Evolutionary conservation across 164 flowering plant species (phyloP), one percentile per base, ranked within the genome.

Genomic region (Kalanchoe fedtschenkoi): DNA sequence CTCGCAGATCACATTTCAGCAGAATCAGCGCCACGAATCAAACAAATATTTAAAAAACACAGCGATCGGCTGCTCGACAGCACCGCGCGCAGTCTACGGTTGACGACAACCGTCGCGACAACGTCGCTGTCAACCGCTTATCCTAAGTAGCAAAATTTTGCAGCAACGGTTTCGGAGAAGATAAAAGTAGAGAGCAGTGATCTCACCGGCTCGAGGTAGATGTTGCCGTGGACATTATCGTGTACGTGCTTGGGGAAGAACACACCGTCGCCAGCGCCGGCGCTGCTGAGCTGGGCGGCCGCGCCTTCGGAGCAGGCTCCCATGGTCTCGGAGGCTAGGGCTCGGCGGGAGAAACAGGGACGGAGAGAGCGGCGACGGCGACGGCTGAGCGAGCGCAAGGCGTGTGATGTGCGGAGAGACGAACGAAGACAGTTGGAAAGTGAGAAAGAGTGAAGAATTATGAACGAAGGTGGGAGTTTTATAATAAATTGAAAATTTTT

Each of bases 221-320:
- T 71, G 68, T 64, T 54, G 58, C 74, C 74, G 51, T 71, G 74
- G 15, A 71, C 74, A 43, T 71, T 71, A 51, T 71, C 74, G 58
- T 47, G 62, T 24, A 71, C 62, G 55, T 60, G 65, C 71, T 71
- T 71, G 4, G 71, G 65, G 54, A 54, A 71, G 13, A 64, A 39
- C 57, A 67, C 65, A n/a, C n/a, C n/a, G 64, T 60, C 65, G 22
- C 14, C 41, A 35, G 29, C 10, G 21, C 62, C 22, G 9, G 29
- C 19, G 37, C 26, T 26, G 33, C 10, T 58, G 19, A 30, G 24
- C 54, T 46, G 5, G 29, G 58, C 28, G 30, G 57, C 34, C 19
- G 53, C 66, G n/a, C 60, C 64, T 34, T 29, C 56, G 42, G 32
- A n/a, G 30, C 32, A 37, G 17, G 66, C 63, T 70, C 61, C 70